Percentiles rank a stretch among this genome's conserved stretches.
Evolutionary conservation across 2,329 filamentous ascomycete genomes (phyloP).

Genomic region (Curvularia sp.): DNA sequence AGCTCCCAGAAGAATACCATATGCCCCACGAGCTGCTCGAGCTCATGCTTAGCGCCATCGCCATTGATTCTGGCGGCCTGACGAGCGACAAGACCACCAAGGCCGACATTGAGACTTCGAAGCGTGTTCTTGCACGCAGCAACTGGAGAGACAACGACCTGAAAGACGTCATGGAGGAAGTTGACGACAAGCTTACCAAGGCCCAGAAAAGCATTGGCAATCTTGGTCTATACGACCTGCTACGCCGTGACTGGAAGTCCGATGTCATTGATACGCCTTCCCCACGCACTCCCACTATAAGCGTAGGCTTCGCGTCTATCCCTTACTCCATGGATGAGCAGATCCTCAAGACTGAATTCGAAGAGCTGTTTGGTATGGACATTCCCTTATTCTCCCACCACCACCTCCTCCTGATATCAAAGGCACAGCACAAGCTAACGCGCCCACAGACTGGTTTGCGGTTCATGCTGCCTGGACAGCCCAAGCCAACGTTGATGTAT

Average conservation of each 20-base stretch:
- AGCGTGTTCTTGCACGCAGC: slow-evolving; percentile 53
- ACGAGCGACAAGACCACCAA: slow-evolving; percentile 47
- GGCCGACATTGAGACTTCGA: slow-evolving; percentile 50
- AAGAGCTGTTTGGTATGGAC: slow-evolving; percentile 51
- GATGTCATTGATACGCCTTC: slow-evolving; percentile 58
- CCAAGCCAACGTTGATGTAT: slow-evolving; percentile 55
- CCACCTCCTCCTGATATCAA: too few species aligned
- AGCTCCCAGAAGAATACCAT: slow-evolving; percentile 56
- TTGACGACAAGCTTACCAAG: slow-evolving; percentile 51
- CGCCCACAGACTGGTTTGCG: slow-evolving; percentile 53
- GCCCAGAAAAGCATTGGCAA: slow-evolving; percentile 56
- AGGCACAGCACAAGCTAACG: background rate
- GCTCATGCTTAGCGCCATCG: slow-evolving; percentile 56
- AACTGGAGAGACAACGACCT: slow-evolving; percentile 53
- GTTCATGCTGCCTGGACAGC: slow-evolving; percentile 59
- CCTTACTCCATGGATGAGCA: slow-evolving; percentile 58
- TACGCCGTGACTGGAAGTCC: slow-evolving; percentile 59
- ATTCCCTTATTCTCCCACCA: too few species aligned
- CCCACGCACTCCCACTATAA: slow-evolving; percentile 56
- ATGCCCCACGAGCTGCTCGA: slow-evolving; percentile 60
- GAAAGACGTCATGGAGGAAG: slow-evolving; percentile 53
- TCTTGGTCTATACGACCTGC: slow-evolving; percentile 54
- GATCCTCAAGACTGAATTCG: slow-evolving; percentile 56
- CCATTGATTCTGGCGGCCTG: slow-evolving; percentile 57
- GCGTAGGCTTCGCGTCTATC: slow-evolving; percentile 57